Evolutionary conservation across 2,329 filamentous ascomycete species (phyloP), one percentile per base, ranked within the genome.

Genomic region (Polytolypa hystricis): DNA sequence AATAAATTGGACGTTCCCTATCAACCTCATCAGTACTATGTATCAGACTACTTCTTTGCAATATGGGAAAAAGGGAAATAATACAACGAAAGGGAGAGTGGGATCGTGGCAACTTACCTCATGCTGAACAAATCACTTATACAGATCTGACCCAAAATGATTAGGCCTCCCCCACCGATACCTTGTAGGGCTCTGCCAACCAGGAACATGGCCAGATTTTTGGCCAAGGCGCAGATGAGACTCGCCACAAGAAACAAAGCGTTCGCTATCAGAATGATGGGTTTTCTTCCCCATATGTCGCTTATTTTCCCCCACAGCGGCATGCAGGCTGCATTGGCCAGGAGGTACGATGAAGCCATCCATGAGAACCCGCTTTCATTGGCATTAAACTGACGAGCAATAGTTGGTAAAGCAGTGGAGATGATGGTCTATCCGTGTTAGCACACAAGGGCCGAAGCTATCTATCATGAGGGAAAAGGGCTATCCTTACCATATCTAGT

Each of bases 241-340:
- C 72, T 77, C 18, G 73, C 75, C 10, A 76, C 55, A 38, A 81
- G 68, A 58, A 81, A 82, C 16, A 78, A 57, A 15, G 67, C 55
- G 41, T 78, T 77, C 17, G 74, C 74, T 2, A 70, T 46, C n/a
- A 81, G 58, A 18, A 81, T 60, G 34, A 78, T 68, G 6, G 70
- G 69, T 47, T 81, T 82, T 29, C 78, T 65, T 2, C 78, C 77
- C 61, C 73, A 81, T 39, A 81, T 80, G 45, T 81, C 78, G 29
- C 72, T 74, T 15, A 79, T 57, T 48, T 79, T 79, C 15, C 74
- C 70, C 69, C 70, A 74, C 20, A 67, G 58, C 2, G 69, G 69
- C 2, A 66, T 65, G 5, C 65, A 49, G 15, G 56, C 44, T 29
- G 60, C 51, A 42, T 57, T 52, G 38, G 49, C 54, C 25, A 61